Evolutionary conservation across 2,329 filamentous ascomycete species (phyloP), one percentile per base, ranked within the genome.

Genomic region (Fusarium poae): DNA sequence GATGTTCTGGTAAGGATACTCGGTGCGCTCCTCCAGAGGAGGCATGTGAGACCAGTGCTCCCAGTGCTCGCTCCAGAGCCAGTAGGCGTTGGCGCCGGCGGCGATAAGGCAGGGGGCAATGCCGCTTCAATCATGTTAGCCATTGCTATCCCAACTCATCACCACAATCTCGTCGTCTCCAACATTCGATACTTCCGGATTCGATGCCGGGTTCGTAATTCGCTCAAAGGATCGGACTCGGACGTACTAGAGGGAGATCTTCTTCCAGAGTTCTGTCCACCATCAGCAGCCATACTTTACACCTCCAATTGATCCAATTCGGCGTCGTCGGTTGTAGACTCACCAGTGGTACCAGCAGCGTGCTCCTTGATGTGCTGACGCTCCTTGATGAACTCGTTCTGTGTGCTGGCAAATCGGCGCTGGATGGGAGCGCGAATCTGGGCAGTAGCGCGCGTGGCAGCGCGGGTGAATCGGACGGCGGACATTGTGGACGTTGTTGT

Each of bases 1-100:
- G 82, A 99, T 92, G 88, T 99, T 99, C 89, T 97, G 93, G 89
- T 97, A 99, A 64, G 94, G 85, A 84, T 98, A 99, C 86, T 98
- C 93, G 77, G 87, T 83, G 78, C 92, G 91, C 85, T 99, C 96
- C 86, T 97, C 93, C 74, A 95, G 86, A 72, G 96, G 92, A 65
- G 92, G 89, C 81, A 92, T 83, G 84, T 98, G 95, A 54, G 82
- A 83, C 89, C 91, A 93, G 87, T 99, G 96, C 83, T 97, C 92
- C 95, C 95, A 98, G 84, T 99, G 96, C 85, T 97, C 93, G 77
- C 88, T 90, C 93, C 94, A 99, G 69, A 97, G 89, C 78, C 90
- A 89, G 81, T 92, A 97, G 76, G 94, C 94, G 81, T 99, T 99
- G 82, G 90, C 84, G 72, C 83, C 80, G 64, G 91, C 90, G 72